phyloP scores from a whole-genome alignment of 768 basidiomycete species.

The Phlegmacium glaucopus region DNA sequence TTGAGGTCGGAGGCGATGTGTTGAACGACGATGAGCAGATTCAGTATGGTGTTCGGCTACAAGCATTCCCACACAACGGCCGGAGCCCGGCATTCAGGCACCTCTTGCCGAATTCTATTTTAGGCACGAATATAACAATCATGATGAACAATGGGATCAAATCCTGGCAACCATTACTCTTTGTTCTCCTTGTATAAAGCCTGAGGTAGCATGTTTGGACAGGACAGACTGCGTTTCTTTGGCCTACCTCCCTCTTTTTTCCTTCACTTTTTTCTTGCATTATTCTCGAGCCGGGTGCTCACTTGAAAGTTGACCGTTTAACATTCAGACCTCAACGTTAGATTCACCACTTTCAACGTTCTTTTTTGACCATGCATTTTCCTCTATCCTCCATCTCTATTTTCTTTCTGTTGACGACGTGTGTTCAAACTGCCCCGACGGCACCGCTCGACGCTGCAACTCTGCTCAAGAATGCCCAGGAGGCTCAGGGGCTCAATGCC shows the following conservation, averaged over 20 bases:
- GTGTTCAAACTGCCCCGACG: conserved; percentile 30
- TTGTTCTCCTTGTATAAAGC: not conserved
- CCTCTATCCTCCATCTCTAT: conserved; percentile 17
- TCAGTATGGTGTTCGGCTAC: conserved; percentile 26
- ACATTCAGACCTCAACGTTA: not conserved
- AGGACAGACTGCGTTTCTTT: not conserved
- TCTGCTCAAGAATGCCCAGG: conserved; percentile 45
- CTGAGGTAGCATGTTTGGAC: not conserved
- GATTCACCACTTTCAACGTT: no score
- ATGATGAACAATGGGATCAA: not conserved
- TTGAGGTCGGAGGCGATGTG: conserved; percentile 35
- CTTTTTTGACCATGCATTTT: no score
- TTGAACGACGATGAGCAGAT: conserved; percentile 29
- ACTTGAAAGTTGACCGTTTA: not conserved
- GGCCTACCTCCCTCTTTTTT: conserved; percentile 5
- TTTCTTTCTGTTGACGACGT: conserved; percentile 13
- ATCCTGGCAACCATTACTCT: not conserved
- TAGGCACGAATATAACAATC: not conserved
- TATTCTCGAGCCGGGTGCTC: conserved; percentile 34
- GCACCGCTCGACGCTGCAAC: conserved; percentile 34
- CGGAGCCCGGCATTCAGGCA: conserved; percentile 6
- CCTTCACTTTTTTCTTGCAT: conserved; percentile 9
- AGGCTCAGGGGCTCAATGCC: conserved; percentile 49
- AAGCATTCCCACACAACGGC: conserved; percentile 25
- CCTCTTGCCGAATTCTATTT: not conserved